These are phyloP conservation scores for Fusarium incarnatum DNA, from an alignment of 2,329 filamentous ascomycete genomes.

Conservation along the genomic window DNA sequence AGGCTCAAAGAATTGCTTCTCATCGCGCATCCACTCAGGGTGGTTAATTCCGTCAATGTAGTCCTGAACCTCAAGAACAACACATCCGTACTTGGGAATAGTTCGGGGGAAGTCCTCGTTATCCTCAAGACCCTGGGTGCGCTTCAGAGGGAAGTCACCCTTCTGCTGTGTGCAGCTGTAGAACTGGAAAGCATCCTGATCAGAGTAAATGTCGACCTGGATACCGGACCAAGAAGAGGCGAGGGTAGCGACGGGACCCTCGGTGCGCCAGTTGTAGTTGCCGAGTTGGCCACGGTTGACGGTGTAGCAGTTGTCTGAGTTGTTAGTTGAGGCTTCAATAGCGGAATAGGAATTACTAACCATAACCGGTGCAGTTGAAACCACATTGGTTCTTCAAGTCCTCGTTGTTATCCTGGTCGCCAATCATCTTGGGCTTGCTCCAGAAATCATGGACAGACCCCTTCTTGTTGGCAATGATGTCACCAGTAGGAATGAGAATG, in stretches of 20 bases:
- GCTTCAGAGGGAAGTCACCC: constrained; percentile 76
- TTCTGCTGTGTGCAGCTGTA: constrained; percentile 86
- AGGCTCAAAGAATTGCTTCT: constrained; percentile 70
- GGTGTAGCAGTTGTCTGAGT: constrained; percentile 73
- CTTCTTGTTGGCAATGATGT: constrained; percentile 75
- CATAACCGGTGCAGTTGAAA: constrained; percentile 84
- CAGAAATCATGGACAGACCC: constrained; percentile 85
- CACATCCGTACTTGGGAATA: constrained; percentile 81
- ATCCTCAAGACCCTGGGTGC: constrained; percentile 73
- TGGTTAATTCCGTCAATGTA: constrained; percentile 96
- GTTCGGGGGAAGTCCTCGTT: constrained; percentile 67
- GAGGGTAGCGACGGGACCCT: constrained; percentile 72
- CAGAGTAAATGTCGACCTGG: constrained; percentile 80
- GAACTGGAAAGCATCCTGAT: constrained; percentile 89
- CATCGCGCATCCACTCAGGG: constrained; percentile 81
- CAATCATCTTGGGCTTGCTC: constrained; percentile 82
- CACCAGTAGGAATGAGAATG: constrained; percentile 80
- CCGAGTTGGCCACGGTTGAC: constrained; percentile 70
- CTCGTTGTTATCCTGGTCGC: constrained; percentile 72
- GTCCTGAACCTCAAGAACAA: constrained; percentile 92
- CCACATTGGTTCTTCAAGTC: constrained; percentile 81
- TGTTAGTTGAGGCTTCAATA: neutral
- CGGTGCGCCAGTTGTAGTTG: constrained; percentile 71
- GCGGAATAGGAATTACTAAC: constrained; percentile 56
- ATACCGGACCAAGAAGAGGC: constrained; percentile 84